Evolutionary conservation across 208 protist species (phyloP), one percentile per base, ranked within the genome.

Genomic region (Herpetomonas tarakana): DNA sequence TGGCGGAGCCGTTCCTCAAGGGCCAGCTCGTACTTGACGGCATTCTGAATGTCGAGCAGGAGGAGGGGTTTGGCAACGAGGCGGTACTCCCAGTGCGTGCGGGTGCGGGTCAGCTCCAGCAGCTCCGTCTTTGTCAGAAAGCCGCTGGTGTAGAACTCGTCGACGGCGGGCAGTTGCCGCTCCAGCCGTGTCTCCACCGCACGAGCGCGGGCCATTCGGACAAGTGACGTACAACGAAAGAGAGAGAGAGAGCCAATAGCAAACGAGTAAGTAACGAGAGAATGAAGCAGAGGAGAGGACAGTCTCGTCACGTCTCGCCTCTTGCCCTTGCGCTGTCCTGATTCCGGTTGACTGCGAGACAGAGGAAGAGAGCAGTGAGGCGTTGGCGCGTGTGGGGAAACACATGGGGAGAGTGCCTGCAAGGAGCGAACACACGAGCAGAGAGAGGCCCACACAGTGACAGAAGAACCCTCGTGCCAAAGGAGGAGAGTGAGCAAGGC

Each of bases 151-250:
- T 84, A 95, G 76, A 86, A 92, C 74, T 95, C 89, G 53, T 95
- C 86, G 38, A 93, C 44, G 24, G 86, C 71, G 3, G 89, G 89
- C 24, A 90, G 67, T 28, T 91, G 75, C 77, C 89, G 91, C 77
- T 95, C 86, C 24, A 95, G 71, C 45, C 89, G 78, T 11, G 89
- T 95, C 56, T 95, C 86, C 64, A 95, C 88, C 22, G 89, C 89
- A 47, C 71, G 81, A 64, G 86, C 69, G 65, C 89, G 89, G 18
- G 89, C 65, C 89, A 95, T 95, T 49, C 35, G 35, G 35, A 41
- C 35, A 18, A 41, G 35, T 41, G n/a, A n/a, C n/a, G n/a, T n/a
- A n/a, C n/a, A n/a, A n/a, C n/a, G n/a, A n/a, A n/a, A n/a, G n/a
- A 6, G 9, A 41, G 14, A 41, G 6, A 41, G 14, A 41, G 35